A percentile compares a stretch with the other conserved stretches of the same genome.
These are phyloP conservation scores for Tetrahymena thermophila DNA, from an alignment of 73 alveolate genomes.

Conservation along the genomic window DNA sequence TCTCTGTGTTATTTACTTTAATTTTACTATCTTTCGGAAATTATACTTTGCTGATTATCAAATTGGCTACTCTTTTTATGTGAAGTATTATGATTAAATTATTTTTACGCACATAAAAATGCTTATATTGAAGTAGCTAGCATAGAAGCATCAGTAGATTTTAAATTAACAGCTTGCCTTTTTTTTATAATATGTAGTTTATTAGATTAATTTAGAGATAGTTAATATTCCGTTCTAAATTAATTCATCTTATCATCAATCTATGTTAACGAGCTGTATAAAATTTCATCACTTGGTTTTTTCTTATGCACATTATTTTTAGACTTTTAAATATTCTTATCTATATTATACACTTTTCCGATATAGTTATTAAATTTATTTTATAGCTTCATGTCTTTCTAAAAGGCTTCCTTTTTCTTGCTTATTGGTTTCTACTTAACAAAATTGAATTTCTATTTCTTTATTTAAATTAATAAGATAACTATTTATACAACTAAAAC, in stretches of 20 bases:
- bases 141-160: neutral
- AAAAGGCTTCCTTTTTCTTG: neutral
- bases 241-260: neutral
- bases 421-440: neutral
- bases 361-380: neutral
- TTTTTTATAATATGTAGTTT: neutral
- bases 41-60: neutral
- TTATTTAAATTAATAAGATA: no score
- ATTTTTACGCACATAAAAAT: neutral
- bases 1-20: no score
- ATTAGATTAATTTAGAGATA: neutral
- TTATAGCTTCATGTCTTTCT: neutral
- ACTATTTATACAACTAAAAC: no score
- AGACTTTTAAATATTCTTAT: neutral
- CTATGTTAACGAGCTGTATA: neutral
- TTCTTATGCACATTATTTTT: neutral
- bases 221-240: neutral
- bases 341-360: neutral
- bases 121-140: neutral
- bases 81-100: neutral
- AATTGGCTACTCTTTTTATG: neutral
- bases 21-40: neutral
- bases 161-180: neutral
- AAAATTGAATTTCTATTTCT: neutral
- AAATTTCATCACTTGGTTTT: neutral